Conservation (phyloP, 208 protist species). For the Leptomonas pyrrhocoris region DNA sequence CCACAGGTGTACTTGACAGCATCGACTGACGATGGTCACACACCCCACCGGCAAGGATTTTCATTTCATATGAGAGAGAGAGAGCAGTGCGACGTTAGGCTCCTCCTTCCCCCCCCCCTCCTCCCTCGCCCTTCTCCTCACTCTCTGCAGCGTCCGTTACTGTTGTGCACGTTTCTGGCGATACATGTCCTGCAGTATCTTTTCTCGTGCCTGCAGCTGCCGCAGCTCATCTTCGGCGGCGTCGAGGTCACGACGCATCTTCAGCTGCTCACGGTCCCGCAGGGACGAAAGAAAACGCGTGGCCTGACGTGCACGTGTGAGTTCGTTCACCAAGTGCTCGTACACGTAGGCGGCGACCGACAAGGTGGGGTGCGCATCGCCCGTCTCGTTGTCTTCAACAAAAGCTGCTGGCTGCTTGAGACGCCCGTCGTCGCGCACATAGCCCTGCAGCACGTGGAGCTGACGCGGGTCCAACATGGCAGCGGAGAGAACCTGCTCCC, state of each 20-base stretch:
- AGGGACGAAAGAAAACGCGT: slow-evolving; percentile 23
- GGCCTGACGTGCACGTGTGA: slow-evolving; percentile 22
- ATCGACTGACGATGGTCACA: no score
- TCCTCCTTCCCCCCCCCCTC: no score
- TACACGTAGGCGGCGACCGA: slow-evolving; percentile 34
- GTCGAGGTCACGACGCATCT: slow-evolving; percentile 50
- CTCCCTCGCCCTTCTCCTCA: no score
- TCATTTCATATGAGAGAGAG: no score
- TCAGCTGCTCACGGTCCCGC: slow-evolving; percentile 35
- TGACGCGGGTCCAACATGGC: slow-evolving; percentile 30
- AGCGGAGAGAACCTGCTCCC: slow-evolving; percentile 22
- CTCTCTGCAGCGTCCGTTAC: neutral
- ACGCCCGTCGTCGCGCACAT: slow-evolving; percentile 23
- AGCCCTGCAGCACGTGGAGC: slow-evolving; percentile 27
- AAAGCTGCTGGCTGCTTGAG: slow-evolving; percentile 10
- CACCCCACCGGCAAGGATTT: no score
- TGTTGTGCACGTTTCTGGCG: slow-evolving; percentile 29
- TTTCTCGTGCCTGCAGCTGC: slow-evolving; percentile 45
- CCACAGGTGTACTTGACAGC: no score
- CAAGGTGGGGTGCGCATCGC: neutral
- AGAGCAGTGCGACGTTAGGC: no score
- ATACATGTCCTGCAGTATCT: slow-evolving; percentile 56
- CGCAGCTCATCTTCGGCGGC: slow-evolving; percentile 32
- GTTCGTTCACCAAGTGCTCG: slow-evolving; percentile 20
- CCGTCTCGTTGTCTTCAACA: neutral